Percentiles rank a stretch among this genome's conserved stretches.
phyloP scores from a whole-genome alignment of 805 yeast genomes.

The Nakazawaea anatomiae region DNA sequence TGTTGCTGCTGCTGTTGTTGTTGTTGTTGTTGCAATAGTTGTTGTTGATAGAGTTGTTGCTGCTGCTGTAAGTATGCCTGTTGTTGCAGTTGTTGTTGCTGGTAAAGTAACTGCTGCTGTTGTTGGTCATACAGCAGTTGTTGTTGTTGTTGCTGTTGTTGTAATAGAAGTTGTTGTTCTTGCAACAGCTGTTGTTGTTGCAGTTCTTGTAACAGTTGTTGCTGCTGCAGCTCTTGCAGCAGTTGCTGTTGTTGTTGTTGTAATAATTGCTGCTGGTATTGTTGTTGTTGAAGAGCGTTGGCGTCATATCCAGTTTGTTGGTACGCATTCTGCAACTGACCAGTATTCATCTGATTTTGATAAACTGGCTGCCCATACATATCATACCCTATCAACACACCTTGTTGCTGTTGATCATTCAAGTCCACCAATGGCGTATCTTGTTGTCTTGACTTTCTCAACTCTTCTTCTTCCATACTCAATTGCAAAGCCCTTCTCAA shows the following conservation, averaged over 20 bases:
- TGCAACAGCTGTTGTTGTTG: conserved; percentile 15
- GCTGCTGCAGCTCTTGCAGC: conserved; percentile 12
- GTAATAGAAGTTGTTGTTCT: conserved; percentile 17
- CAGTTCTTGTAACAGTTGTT: conserved; percentile 14
- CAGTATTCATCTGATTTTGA: conserved; percentile 45
- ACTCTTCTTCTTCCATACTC: conserved; percentile 72
- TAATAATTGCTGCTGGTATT: conserved; percentile 13
- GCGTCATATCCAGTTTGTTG: conserved; percentile 17
- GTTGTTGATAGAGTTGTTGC: conserved; percentile 33
- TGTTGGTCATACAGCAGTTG: conserved; percentile 10
- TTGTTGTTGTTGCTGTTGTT: conserved; percentile 11
- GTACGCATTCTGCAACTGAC: conserved; percentile 43
- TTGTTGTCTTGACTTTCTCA: conserved; percentile 39
- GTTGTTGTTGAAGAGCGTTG: conserved; percentile 11
- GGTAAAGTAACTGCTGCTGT: conserved; percentile 15
- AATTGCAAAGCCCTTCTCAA: conserved; percentile 64
- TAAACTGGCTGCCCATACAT: conserved; percentile 66
- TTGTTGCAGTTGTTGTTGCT: conserved; percentile 17
- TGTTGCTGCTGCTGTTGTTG: conserved; percentile 37
- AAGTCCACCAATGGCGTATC: conserved; percentile 48
- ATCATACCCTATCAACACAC: conserved; percentile 38
- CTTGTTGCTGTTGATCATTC: conserved; percentile 39
- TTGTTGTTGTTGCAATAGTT: conserved; percentile 31
- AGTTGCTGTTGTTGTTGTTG: conserved; percentile 17
- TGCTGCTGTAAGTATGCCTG: conserved; percentile 33